These are phyloP conservation scores for Neopestalotiopsis sp. DNA, from an alignment of 2,329 filamentous ascomycete genomes.

Conservation along the genomic window DNA sequence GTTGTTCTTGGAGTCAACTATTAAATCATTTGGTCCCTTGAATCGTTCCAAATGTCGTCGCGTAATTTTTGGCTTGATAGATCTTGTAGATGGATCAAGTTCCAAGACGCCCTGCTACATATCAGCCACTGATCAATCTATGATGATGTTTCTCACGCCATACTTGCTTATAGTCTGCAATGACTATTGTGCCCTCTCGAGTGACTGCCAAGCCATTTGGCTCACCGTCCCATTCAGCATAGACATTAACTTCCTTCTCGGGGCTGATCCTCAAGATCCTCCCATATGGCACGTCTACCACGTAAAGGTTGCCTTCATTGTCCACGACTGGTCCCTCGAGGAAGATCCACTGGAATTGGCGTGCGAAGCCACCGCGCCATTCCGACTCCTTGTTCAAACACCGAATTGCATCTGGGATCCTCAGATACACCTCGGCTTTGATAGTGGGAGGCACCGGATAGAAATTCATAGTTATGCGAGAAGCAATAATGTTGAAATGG, in stretches of 20 bases:
- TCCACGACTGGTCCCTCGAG: slow-evolving; percentile 44
- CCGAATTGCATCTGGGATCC: slow-evolving; percentile 41
- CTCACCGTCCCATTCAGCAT: slow-evolving; percentile 44
- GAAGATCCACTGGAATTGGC: slow-evolving; percentile 43
- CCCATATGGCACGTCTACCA: slow-evolving; percentile 47
- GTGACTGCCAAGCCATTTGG: slow-evolving; percentile 45
- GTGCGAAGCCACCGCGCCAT: slow-evolving; percentile 44
- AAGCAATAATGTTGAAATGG: neutral
- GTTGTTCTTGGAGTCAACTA: slow-evolving; percentile 41
- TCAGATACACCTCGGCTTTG: slow-evolving; percentile 40
- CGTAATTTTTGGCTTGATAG: slow-evolving; percentile 37
- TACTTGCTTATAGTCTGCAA: slow-evolving; percentile 50
- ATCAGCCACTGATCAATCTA: neutral
- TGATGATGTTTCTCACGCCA: neutral
- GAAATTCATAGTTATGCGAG: slow-evolving; percentile 38
- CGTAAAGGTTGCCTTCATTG: slow-evolving; percentile 39
- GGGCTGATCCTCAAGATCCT: slow-evolving; percentile 41
- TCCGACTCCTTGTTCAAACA: slow-evolving; percentile 40
- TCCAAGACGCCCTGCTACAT: slow-evolving; percentile 41
- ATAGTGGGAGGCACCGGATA: slow-evolving; percentile 39
- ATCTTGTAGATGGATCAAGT: slow-evolving; percentile 37
- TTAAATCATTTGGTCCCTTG: slow-evolving; percentile 49
- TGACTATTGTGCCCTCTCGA: slow-evolving; percentile 38
- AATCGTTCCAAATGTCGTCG: slow-evolving; percentile 47
- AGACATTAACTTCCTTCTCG: slow-evolving; percentile 36